Base-by-base conservation (phyloP, 768 basidiomycete genomes). In the Chalciporus pseudorubinellus region DNA sequence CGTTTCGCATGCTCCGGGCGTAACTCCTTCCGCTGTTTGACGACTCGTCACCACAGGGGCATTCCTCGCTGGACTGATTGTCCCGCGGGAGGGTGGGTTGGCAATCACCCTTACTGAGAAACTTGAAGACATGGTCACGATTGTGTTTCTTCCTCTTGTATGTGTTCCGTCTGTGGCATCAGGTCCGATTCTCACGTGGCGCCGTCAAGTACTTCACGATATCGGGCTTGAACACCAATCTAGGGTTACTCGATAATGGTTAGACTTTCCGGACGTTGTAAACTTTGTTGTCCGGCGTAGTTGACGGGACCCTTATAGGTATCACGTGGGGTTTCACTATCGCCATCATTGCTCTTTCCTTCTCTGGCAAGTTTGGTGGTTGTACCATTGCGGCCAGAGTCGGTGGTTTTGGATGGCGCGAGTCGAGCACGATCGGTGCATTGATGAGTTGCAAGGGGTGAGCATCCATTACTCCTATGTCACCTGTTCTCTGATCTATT, bases 371-470 rank as follows among this genome's bases (percentile, higher is more conserved):
- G 71, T 97, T 98, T 63, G 77, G 86, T 5, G 93, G 91, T 6
- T 95, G 93, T 60, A 76, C 82, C 0, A 48, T 85, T 6, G 86
- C 88, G 0, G 89, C 94, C 0, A 72, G 74, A 38, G 73, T 78
- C 26, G 59, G 84, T 8, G 85, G 87, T 0, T 98, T 92, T 69
- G 78, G 71, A 7, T 87, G 82, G 82, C 77, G 95, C 34, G 95
- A 98, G 63, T 71, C 87, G 0, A 77, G 82, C 31, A 84, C 93
- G 0, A 86, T 98, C 45, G 97, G 97, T 0, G 84, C 89, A 13
- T 67, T 98, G 46, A 98, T 99, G 95, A 89, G 86, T 62, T 95
- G 94, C 65, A 95, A 98, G 77, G 94, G 92, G 88, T 88, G 11
- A 31, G 75, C n/a, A n/a, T n/a, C n/a, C n/a, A n/a, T 42, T 13